Evolutionary conservation across 2,329 filamentous ascomycete species (phyloP).

Genomic region (Xylaria sp.): DNA sequence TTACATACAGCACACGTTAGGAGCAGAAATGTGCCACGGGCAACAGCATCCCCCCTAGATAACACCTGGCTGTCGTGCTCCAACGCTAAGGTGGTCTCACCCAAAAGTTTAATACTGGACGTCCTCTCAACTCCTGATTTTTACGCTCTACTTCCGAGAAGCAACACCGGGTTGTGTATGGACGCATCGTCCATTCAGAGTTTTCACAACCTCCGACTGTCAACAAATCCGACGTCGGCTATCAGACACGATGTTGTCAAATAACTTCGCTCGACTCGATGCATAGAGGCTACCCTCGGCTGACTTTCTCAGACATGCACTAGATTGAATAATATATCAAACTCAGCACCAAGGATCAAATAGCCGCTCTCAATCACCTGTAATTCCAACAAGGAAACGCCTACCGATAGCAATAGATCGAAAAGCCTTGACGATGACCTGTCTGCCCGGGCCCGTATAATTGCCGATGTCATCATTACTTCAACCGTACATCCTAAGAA

Average conservation of each 20-base stretch:
- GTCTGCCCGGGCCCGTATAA: conserved; percentile 1
- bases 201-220: not conserved
- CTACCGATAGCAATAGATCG: conserved; percentile 25
- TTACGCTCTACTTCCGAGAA: not conserved
- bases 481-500: conserved; percentile 29
- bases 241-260: not conserved
- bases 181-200: not conserved
- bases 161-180: not conserved
- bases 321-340: conserved; percentile 12
- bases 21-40: not conserved
- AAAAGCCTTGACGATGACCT: conserved; percentile 15
- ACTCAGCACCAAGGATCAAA: not conserved
- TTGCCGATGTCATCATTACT: conserved; percentile 9
- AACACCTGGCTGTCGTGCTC: not conserved
- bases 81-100: not conserved
- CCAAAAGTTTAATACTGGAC: conserved; percentile 4
- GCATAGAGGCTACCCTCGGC: not conserved
- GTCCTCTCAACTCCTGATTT: not conserved
- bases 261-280: not conserved
- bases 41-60: conserved; percentile 1
- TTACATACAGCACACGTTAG: not conserved
- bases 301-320: not conserved
- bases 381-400: conserved; percentile 18
- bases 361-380: conserved; percentile 4
- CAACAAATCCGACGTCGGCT: not conserved